These are phyloP conservation scores for Teunomyces kruisii DNA, from an alignment of 805 yeast species.

Conservation along the genomic window DNA sequence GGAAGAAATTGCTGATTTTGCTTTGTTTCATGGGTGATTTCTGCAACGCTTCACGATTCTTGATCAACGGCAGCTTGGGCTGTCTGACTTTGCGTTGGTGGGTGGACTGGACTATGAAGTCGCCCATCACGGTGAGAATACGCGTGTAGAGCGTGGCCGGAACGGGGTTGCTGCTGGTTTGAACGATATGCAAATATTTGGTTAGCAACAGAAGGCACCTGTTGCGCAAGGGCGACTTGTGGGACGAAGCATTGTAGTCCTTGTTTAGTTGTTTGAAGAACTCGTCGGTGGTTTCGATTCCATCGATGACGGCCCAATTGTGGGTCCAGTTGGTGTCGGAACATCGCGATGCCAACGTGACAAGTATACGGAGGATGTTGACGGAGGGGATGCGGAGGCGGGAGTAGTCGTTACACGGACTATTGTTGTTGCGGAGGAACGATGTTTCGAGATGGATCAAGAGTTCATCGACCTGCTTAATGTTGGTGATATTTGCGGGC, in stretches of 20 bases:
- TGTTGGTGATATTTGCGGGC: constrained; percentile 24
- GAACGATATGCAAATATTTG: constrained; percentile 10
- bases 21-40: constrained; percentile 10
- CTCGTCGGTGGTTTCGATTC: constrained; percentile 19
- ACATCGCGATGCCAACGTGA: constrained; percentile 32
- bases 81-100: constrained; percentile 3
- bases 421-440: constrained; percentile 4
- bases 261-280: constrained; percentile 17
- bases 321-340: constrained; percentile 26
- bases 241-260: constrained; percentile 17
- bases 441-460: constrained; percentile 25
- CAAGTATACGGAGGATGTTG: constrained; percentile 25
- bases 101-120: constrained; percentile 10
- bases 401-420: background rate
- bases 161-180: background rate
- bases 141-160: constrained; percentile 5
- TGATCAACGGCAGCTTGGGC: constrained; percentile 7
- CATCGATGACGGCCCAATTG: constrained; percentile 16
- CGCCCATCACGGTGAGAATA: constrained; percentile 8
- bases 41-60: background rate
- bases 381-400: constrained; percentile 24
- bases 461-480: constrained; percentile 28
- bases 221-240: constrained; percentile 20
- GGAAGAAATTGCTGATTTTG: constrained; percentile 11
- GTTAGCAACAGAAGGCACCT: constrained; percentile 16